Base-by-base conservation (phyloP, 2,329 filamentous ascomycete genomes). In the Dothidotthia symphoricarpi region DNA sequence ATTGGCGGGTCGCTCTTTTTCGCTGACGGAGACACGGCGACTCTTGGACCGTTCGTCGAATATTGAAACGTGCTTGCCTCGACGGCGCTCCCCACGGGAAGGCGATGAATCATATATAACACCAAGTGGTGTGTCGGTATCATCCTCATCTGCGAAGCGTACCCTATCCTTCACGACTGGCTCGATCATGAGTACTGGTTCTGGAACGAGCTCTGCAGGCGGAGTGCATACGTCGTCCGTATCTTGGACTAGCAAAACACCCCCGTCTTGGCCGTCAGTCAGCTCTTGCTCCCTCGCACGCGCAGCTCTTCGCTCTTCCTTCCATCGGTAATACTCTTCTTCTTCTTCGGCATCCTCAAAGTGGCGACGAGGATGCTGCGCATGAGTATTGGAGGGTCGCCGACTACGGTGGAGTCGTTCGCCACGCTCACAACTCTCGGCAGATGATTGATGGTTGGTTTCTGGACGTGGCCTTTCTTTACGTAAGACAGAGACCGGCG, bases 321-420 rank as follows among this genome's bases (percentile, higher is more conserved):
- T 66, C 24, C 45, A 47, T 3, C 45, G 49, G 24, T 56, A 52
- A 46, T 66, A 63, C 12, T 59, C 60, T 9, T 52, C 55, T 37
- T 66, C 62, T 17, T 66, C 61, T 31, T 61, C 57, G 11, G 53
- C 39, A 3, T 52, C 57, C 7, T 51, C 52, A 38, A 63, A 63
- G 1, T 50, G 39, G 12, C 40, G 53, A 4, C 47, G 53, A 25
- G 49, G 55, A 22, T 53, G 53, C 6, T 56, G 50, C 4, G 39
- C 5, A 31, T 53, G 51, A 3, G 43, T 40, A 14, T 56, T 52
- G 10, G 59, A 64, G 31, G 56, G 45, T 24, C 56, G 55, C 6
- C 59, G 57, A 35, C 48, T 59, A n/a, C 57, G 61, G 35, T 59
- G 56, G 3, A 56, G 50, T 2, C 59, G 59, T 25, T 64, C 58